phyloP scores from a whole-genome alignment of 441 rosid genomes.

The Biscutella laevigata region DNA sequence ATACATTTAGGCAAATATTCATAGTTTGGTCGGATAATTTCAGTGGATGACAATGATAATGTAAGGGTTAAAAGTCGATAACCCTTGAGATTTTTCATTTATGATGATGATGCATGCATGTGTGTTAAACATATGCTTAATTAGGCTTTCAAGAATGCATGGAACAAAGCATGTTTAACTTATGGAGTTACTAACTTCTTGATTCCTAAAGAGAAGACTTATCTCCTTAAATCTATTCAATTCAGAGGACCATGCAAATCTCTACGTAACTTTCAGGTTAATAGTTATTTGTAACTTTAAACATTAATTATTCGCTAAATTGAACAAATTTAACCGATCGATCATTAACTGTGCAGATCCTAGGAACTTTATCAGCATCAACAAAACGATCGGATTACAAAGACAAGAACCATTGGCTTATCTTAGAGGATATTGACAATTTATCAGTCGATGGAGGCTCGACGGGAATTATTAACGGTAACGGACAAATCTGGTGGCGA shows the following conservation, averaged over 20 bases:
- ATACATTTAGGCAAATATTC: no score
- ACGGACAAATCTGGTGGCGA: conserved; percentile 85
- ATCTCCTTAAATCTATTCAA: conserved; percentile 37
- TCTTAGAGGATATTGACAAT: conserved; percentile 37
- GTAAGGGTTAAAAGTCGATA: no score
- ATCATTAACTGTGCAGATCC: no score
- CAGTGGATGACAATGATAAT: no score
- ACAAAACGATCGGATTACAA: conserved; percentile 42
- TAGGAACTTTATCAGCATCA: conserved; percentile 61
- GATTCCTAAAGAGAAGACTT: conserved; percentile 41
- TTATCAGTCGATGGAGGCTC: conserved; percentile 59
- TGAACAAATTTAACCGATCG: neutral
- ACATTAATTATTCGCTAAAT: neutral
- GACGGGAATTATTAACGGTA: conserved; percentile 59
- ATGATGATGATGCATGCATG: conserved; percentile 7
- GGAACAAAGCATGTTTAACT: conserved; percentile 62
- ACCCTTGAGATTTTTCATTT: no score
- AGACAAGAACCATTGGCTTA: conserved; percentile 53
- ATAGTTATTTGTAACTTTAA: neutral
- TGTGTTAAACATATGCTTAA: neutral
- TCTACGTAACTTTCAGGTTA: conserved; percentile 45
- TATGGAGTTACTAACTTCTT: conserved; percentile 30
- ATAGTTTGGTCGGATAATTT: no score
- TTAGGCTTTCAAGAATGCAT: conserved; percentile 62
- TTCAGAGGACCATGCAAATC: conserved; percentile 76